Conservation (phyloP, 2,329 filamentous ascomycete genomes). For the Aspergillus sclerotialis region DNA sequence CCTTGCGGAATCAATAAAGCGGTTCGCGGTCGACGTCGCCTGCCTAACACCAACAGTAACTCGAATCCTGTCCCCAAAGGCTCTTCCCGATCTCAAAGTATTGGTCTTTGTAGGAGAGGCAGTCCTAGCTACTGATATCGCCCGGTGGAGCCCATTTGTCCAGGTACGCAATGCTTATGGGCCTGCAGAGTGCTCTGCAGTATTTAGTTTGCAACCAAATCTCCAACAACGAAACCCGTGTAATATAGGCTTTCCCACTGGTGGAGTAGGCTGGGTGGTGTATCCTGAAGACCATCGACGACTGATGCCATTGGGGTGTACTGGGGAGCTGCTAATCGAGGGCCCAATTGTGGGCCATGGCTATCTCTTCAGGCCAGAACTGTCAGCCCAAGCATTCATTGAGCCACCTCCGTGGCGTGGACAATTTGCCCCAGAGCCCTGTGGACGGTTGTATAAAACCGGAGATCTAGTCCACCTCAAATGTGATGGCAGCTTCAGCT, state of each 20-base stretch:
- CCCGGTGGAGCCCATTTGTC: constrained; percentile 22
- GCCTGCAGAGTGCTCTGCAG: constrained; percentile 14
- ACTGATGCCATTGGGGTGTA: constrained; percentile 13
- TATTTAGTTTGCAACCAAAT: no score
- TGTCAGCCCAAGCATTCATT: constrained; percentile 21
- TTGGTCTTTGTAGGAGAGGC: constrained; percentile 31
- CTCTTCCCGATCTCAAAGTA: constrained; percentile 26
- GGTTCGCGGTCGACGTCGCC: constrained; percentile 40
- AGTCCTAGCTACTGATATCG: constrained; percentile 18
- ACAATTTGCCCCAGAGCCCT: neutral
- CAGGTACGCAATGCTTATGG: constrained; percentile 14
- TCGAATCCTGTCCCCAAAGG: constrained; percentile 20
- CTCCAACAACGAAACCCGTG: no score
- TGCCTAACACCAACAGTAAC: constrained; percentile 51
- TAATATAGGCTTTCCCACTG: constrained; percentile 18
- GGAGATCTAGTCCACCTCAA: constrained; percentile 12
- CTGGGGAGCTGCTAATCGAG: constrained; percentile 25
- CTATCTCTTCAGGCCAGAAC: constrained; percentile 27
- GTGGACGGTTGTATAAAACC: constrained; percentile 37
- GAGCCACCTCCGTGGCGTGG: constrained; percentile 8
- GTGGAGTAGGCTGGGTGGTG: constrained; percentile 13
- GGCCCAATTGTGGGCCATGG: constrained; percentile 16
- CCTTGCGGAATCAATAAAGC: constrained; percentile 18
- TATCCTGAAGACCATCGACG: constrained; percentile 18
- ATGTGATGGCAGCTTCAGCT: constrained; percentile 24